A percentile compares a stretch with the other conserved stretches of the same genome.
Conservation (phyloP, 306 rosid genomes). For the Acacia crassicarpa region DNA sequence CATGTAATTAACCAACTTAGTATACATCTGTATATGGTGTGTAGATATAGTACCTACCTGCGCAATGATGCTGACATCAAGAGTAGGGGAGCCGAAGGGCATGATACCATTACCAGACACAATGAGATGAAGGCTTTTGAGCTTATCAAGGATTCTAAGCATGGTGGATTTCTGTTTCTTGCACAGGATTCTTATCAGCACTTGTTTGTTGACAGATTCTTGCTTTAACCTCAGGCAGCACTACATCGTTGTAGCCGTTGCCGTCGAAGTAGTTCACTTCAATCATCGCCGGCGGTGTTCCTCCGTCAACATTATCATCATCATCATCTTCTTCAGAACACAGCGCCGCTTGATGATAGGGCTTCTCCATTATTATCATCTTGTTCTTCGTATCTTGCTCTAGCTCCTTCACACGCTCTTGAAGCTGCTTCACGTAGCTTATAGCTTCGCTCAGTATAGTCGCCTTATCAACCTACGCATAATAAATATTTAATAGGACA, state of each 20-base stretch:
- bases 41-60: not conserved
- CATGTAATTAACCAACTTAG: no score
- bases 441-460: not conserved
- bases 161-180: not conserved
- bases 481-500: no score
- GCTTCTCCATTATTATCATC: not conserved
- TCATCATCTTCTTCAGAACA: no score
- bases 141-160: not conserved
- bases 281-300: not conserved
- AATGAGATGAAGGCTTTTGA: conserved; percentile 17
- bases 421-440: conserved; percentile 22
- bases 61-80: conserved; percentile 16
- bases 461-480: conserved; percentile 21
- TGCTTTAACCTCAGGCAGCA: conserved; percentile 14
- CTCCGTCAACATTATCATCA: not conserved
- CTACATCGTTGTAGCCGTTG: not conserved
- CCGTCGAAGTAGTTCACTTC: not conserved
- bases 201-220: conserved; percentile 15
- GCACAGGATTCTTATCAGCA: conserved; percentile 24
- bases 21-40: no score
- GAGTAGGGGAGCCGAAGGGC: conserved; percentile 12
- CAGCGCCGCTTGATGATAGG: no score
- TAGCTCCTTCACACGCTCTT: not conserved
- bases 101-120: not conserved
- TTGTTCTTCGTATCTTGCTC: no score